These are phyloP conservation scores for Ogataea pignaliae DNA, from an alignment of 805 yeast genomes.

Conservation along the genomic window DNA sequence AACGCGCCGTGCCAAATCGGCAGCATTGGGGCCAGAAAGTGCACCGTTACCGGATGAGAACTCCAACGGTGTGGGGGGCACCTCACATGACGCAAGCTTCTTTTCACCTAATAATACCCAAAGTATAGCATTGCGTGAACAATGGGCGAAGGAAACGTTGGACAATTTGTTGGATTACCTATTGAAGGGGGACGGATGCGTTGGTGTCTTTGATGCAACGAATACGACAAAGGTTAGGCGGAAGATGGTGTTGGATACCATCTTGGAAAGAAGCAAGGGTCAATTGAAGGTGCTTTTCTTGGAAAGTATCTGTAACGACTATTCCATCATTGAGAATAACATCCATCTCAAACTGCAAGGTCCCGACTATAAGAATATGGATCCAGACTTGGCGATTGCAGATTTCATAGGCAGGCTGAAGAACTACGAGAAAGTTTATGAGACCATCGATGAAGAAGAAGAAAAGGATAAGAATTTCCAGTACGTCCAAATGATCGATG, in stretches of 20 bases:
- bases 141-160: conserved; percentile 95
- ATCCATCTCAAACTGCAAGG: conserved; percentile 82
- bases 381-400: conserved; percentile 68
- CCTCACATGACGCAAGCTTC: conserved; percentile 72
- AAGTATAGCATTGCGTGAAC: conserved; percentile 67
- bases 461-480: conserved; percentile 61
- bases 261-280: conserved; percentile 51
- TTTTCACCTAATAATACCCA: conserved; percentile 75
- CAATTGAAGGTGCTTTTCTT: conserved; percentile 75
- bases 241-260: conserved; percentile 49
- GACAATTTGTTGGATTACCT: conserved; percentile 80
- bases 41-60: conserved; percentile 51
- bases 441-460: conserved; percentile 78
- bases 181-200: conserved; percentile 76
- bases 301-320: conserved; percentile 85
- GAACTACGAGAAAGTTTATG: conserved; percentile 85
- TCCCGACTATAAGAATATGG: conserved; percentile 87
- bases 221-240: conserved; percentile 70
- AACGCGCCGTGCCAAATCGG: conserved; percentile 74
- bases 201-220: conserved; percentile 88
- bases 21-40: conserved; percentile 62
- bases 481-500: conserved; percentile 93
- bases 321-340: conserved; percentile 71
- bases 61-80: not conserved
- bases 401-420: conserved; percentile 80